Conservation (phyloP, 2,329 filamentous ascomycete genomes). For the Botrytis fragariae region DNA sequence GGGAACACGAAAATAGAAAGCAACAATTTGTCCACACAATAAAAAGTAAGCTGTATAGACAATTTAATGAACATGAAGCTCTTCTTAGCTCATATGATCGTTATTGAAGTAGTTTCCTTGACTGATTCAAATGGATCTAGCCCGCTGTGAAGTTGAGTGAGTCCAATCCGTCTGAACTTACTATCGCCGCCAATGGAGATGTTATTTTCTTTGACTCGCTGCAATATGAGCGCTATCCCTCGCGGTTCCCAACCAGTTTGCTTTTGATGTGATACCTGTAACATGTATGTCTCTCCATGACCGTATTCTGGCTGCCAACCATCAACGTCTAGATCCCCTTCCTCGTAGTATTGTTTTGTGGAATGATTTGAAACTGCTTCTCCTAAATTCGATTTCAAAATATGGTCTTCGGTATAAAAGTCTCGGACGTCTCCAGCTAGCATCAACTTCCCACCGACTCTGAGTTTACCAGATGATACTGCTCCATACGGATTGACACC, state of each 20-base stretch:
- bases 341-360: background rate
- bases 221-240: background rate
- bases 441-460: background rate
- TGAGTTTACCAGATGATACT: background rate
- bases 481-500: background rate
- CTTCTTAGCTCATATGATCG: background rate
- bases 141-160: background rate
- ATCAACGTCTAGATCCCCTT: background rate
- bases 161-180: background rate
- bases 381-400: background rate
- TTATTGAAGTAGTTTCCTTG: background rate
- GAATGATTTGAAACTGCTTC: background rate
- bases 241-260: background rate
- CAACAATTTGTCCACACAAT: background rate
- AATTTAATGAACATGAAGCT: background rate
- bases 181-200: background rate
- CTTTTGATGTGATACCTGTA: background rate
- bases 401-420: background rate
- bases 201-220: background rate
- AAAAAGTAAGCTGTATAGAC: background rate
- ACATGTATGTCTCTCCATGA: background rate
- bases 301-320: background rate
- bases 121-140: background rate
- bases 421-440: background rate
- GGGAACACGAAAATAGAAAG: background rate